Conservation (phyloP, 176 grass and related monocot genomes). For the barley (Hordeum vulgare) region MorexV3_pseudomolecules_assembly NC_058520.1:573149158-573149657, state of each 20-base stretch:
- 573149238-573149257: not conserved
- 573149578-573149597: not conserved
- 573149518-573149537: slow-evolving; percentile 1
- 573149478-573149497: not conserved
- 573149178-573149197: slow-evolving; percentile 42
- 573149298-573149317: not conserved
- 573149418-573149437: slow-evolving; percentile 13
- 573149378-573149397: not conserved
- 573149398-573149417: not conserved
- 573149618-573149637: not conserved
- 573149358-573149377: not conserved
- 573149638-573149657: not conserved
- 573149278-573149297: not conserved
- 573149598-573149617: not conserved
- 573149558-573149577: slow-evolving; percentile 18
- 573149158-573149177: slow-evolving; percentile 67
- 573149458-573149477: not conserved
- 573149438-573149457: not conserved
- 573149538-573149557: slow-evolving; percentile 13
- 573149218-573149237: slow-evolving; percentile 94
- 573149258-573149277: not conserved
- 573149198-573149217: slow-evolving; percentile 74
- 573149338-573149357: not conserved
- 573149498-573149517: not conserved
- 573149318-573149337: not conserved